Evolutionary conservation across 2,329 filamentous ascomycete genomes (phyloP), one percentile per base, ranked within the genome.

Genomic region (Incumbomyces delicatus): DNA sequence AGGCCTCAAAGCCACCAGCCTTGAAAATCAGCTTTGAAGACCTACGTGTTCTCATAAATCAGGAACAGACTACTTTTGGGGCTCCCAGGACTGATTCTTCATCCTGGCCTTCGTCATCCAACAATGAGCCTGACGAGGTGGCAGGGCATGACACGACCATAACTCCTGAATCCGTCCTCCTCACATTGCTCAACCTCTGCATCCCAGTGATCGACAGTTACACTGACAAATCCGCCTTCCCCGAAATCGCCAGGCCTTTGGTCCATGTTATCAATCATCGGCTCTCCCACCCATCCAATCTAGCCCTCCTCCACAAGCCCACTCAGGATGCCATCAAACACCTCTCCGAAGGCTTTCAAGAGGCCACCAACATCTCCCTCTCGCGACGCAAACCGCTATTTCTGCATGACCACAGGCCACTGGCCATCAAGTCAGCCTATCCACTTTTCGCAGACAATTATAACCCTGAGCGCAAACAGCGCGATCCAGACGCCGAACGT

Each of bases 391-490:
- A 85, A 7, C 87, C 88, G 1, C 78, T 96, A 27, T 78, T 87
- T 58, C 78, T 98, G 2, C 92, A 98, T 69, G 77, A 92, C 66
- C 92, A 98, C 72, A 77, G 77, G 0, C 87, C 89, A 0, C 76
- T 94, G 2, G 83, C 92, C 17, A 94, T 96, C 71, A 89, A 90
- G 65, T 81, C 80, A 6, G 82, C 78, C 49, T 80, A 95, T 39
- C 92, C 92, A 66, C 95, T 94, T 66, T 98, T 96, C 69, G 92
- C 96, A 69, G 90, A 95, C 63, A 76, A 78, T 48, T 98, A 88
- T 76, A 92, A 94, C 65, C 92, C 92, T 2, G 80, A 85, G 70
- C 90, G 88, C 70, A 36, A 31, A 31, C 92, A 96, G 75, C 96
- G 98, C 77, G 94, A 98, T 62, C 88, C 88, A 1, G 85, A 98